Base-by-base conservation (phyloP, 208 protist species). In the Wallacemonas sp. region DNA sequence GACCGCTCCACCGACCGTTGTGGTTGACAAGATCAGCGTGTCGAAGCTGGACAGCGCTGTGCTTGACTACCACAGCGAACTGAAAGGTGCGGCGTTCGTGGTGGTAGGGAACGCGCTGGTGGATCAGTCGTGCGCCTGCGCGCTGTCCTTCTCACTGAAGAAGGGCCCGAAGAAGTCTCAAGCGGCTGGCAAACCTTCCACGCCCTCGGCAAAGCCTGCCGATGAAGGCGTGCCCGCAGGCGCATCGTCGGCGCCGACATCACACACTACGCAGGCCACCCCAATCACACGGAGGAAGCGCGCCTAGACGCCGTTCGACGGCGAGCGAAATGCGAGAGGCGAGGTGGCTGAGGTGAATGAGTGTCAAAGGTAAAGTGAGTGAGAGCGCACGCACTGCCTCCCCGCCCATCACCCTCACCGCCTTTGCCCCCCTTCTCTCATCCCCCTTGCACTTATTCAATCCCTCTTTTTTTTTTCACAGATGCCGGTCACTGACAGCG, bases 41-140 rank as follows among this genome's bases (percentile, higher is more conserved):
- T 57, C 72, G 19, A 94, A 94, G 74, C 76, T 96, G 19, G 71
- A 88, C 42, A 67, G 75, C 1, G 85, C 91, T 19, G 73, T 85
- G 6, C 69, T 96, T 5, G 87, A 96, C 66, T 96, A 84, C 72
- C 86, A 96, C 77, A 90, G 82, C 29, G 91, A 96, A 71, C 65
- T 96, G 58, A 96, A 96, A 46, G 91, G 91, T 0, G 76, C 82
- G 1, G 87, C 91, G 1, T 96, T 96, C 72, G 91, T 96, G 0
- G 87, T 93, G 1, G 78, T 96, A 1, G 91, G 91, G 0, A 96
- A 96, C 60, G 87, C 91, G 55, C 68, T 94, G n/a, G 81, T 96
- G 0, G 91, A 96, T 48, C 73, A 93, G 67, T 89, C 87, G 5
- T 96, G 91, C 65, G 87, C 87, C 10, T 96, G 91, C 45, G 91